Base-by-base conservation (phyloP, 169 alveolate genomes). In the Plasmodium knowlesi region DNA sequence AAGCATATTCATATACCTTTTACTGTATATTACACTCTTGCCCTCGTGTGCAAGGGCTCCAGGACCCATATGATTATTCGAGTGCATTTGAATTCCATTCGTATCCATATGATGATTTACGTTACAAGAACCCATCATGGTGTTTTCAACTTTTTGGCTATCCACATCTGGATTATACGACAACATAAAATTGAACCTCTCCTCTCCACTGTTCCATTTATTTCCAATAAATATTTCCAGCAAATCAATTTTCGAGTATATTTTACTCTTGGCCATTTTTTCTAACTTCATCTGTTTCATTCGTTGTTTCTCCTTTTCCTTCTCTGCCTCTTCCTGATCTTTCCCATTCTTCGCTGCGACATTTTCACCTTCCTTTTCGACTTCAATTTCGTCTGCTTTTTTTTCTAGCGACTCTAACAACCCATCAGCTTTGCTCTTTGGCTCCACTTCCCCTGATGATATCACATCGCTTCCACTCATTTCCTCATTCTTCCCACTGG, bases 201-300 rank as follows among this genome's bases (percentile, higher is more conserved):
- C 89, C 53, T 39, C 70, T 14, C 80, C 57, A 25, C 22, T 16
- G 39, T 46, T 72, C 92, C 92, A 84, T 46, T 89, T 53, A 79
- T 82, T 54, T 30, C 96, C 91, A 10, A 91, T 43, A 61, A 73
- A 92, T 0, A 83, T 92, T 82, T 92, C 95, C 25, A 84, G 34
- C 54, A 84, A 92, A 54, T 84, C 95, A 34, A 76, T 73, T 76
- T 74, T 84, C 1, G 92, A 81, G 46, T 39, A 83, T n/a, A 41
- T 57, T 57, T 92, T 84, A 25, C 84, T 74, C 43, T 54, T 50
- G 19, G 46, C 53, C 74, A 73, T 73, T 61, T 16, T 82, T 71
- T 83, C 92, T 5, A 79, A 28, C 74, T 92, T 84, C 46, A 67
- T 67, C 14, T 67, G 76, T 25, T 67, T 67, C 61, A 50, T 22